A percentile compares a stretch with the other conserved stretches of the same genome.
Conservation (phyloP, 73 alveolate genomes). For the Tetrahymena thermophila region DNA sequence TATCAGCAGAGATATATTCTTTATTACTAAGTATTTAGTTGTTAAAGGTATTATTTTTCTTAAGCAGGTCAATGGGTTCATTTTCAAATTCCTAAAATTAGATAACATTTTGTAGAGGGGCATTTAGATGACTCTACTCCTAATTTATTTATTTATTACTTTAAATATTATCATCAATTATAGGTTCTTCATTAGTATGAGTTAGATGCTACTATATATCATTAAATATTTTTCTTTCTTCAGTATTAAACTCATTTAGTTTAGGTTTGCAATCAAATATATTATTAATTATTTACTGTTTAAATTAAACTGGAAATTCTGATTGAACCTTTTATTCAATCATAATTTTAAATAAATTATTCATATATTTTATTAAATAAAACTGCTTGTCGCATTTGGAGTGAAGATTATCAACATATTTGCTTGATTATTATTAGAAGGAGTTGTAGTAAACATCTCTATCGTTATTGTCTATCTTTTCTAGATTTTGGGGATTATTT, state of each 20-base stretch:
- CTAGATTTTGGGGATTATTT: background rate
- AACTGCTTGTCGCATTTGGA: background rate
- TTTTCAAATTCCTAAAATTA: background rate
- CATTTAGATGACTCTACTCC: too few species aligned
- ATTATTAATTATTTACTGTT: background rate
- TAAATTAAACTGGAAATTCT: background rate
- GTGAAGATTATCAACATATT: background rate
- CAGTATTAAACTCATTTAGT: background rate
- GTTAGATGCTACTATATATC: background rate
- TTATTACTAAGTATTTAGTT: background rate
- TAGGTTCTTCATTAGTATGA: background rate
- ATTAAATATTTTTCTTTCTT: too few species aligned
- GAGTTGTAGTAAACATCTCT: background rate
- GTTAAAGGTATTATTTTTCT: background rate
- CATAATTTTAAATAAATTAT: background rate
- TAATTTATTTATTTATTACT: too few species aligned
- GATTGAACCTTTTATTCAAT: background rate
- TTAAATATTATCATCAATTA: too few species aligned
- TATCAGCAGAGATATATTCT: background rate
- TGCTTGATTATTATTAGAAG: background rate
- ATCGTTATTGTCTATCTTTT: background rate
- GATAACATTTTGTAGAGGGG: too few species aligned
- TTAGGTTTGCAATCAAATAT: background rate
- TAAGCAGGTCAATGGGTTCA: background rate
- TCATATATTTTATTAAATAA: background rate